phyloP scores from a whole-genome alignment of 768 basidiomycete genomes.

The Suillus bovinus region DNA sequence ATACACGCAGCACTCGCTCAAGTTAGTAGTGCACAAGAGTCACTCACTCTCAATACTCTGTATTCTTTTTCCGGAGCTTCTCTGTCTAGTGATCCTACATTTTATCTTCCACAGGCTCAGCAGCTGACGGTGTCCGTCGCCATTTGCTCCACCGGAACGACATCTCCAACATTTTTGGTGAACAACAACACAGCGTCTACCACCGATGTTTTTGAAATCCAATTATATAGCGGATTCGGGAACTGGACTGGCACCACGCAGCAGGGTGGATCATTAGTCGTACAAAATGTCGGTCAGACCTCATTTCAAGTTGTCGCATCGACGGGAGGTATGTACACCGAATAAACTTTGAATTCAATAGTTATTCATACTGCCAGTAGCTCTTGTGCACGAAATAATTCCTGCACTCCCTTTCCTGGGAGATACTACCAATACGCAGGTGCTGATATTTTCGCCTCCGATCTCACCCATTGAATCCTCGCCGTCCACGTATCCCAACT shows the following conservation, averaged over 20 bases:
- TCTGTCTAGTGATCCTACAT: slow-evolving; percentile 37
- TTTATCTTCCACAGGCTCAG: slow-evolving; percentile 41
- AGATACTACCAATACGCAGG: slow-evolving; percentile 74
- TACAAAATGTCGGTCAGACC: slow-evolving; percentile 40
- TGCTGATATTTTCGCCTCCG: slow-evolving; percentile 67
- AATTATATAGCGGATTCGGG: slow-evolving; percentile 48
- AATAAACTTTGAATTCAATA: neutral
- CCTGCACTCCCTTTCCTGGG: slow-evolving; percentile 56
- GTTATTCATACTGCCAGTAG: slow-evolving; percentile 30
- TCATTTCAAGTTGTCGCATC: slow-evolving; percentile 64
- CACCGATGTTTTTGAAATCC: slow-evolving; percentile 48
- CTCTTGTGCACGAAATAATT: slow-evolving; percentile 48
- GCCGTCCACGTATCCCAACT: slow-evolving; percentile 68
- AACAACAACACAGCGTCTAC: slow-evolving; percentile 38
- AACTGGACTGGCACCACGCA: slow-evolving; percentile 48
- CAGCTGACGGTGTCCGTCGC: slow-evolving; percentile 50
- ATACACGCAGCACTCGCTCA: slow-evolving; percentile 8
- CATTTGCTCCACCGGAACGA: slow-evolving; percentile 38
- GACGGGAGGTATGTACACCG: slow-evolving; percentile 34
- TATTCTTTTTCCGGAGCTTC: slow-evolving; percentile 32
- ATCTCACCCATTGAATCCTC: slow-evolving; percentile 36
- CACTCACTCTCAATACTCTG: slow-evolving; percentile 39
- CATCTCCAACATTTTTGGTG: slow-evolving; percentile 56
- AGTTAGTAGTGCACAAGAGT: slow-evolving; percentile 17
- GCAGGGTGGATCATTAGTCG: slow-evolving; percentile 52